Conservation (phyloP, 2,329 filamentous ascomycete species). For the Cladosporium cucumerinum region DNA sequence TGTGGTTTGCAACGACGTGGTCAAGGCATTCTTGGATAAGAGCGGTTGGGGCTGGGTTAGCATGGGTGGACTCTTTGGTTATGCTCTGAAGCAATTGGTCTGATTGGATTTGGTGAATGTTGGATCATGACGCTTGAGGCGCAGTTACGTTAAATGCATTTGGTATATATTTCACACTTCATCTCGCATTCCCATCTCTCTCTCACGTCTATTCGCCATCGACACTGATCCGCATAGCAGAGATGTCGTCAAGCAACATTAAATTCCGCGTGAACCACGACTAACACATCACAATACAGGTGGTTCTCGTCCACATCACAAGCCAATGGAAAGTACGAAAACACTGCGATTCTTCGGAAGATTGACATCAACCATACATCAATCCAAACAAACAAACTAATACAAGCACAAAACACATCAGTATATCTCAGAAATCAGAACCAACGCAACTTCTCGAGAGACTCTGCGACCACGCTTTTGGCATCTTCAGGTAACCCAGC, state of each 20-base stretch:
- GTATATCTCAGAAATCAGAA: neutral
- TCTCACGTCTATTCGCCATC: too few relatives aligned
- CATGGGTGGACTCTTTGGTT: constrained; percentile 48
- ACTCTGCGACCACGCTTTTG: neutral
- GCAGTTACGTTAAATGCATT: constrained; percentile 1
- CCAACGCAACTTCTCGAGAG: neutral
- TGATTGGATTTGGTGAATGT: neutral
- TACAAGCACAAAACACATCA: neutral
- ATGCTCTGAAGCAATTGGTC: constrained; percentile 35
- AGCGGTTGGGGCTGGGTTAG: constrained; percentile 43
- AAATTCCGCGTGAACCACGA: too few relatives aligned
- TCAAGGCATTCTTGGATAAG: constrained; percentile 53
- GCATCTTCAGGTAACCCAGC: neutral
- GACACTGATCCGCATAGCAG: too few relatives aligned
- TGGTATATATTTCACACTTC: neutral
- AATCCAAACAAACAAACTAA: neutral
- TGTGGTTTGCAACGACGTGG: constrained; percentile 68
- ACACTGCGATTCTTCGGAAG: neutral
- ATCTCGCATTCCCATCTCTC: neutral
- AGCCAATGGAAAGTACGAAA: neutral
- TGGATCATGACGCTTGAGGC: neutral
- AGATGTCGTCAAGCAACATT: too few relatives aligned
- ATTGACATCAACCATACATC: neutral
- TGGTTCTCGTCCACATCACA: neutral
- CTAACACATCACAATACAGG: neutral